Base-by-base conservation (phyloP, 169 alveolate species). In the Plasmodium sp. region DNA sequence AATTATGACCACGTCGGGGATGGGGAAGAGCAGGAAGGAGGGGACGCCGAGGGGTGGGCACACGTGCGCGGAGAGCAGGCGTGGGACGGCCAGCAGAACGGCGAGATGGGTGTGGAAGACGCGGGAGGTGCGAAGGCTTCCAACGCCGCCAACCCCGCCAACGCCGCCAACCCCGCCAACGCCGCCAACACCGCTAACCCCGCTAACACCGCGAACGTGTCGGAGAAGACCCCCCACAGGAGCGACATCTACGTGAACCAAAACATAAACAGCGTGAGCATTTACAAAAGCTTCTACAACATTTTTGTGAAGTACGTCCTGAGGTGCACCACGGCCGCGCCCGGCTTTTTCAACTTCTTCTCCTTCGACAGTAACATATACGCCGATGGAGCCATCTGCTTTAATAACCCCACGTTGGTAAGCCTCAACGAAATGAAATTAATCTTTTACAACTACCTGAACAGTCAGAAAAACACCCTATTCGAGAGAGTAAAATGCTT, bases 311-410 rank as follows among this genome's bases (percentile, higher is more conserved):
- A 94, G 48, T 96, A 96, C 72, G 99, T 97, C 4, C 39, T 97
- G 71, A 83, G 98, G 16, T 97, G 98, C 9, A 97, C 99, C 31
- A 97, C 99, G 1, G 98, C 99, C 14, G 99, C 99, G 12, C 98
- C 98, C 0, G 97, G 97, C 7, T 97, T 96, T 84, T 97, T 97
- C 93, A 95, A 97, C 54, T 96, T 96, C 48, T 81, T 97, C 81
- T 92, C 93, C 56, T 84, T 96, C 16, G 97, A 97, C 72, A 96
- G 96, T 2, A 94, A 95, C 54, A 56, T 94, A 81, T 95, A 93
- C 83, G 97, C 96, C 4, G 99, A 97, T 62, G 99, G 99, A 1
- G 98, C 99, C 5, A 86, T 97, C 45, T 96, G 96, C 39, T 97
- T 98, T 39, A 97, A 97, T 96, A 97, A 97, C 83, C 99, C 99